Evolutionary conservation across 768 basidiomycete species (phyloP), one percentile per base, ranked within the genome.

Genomic region (Macrocybe gigantea): DNA sequence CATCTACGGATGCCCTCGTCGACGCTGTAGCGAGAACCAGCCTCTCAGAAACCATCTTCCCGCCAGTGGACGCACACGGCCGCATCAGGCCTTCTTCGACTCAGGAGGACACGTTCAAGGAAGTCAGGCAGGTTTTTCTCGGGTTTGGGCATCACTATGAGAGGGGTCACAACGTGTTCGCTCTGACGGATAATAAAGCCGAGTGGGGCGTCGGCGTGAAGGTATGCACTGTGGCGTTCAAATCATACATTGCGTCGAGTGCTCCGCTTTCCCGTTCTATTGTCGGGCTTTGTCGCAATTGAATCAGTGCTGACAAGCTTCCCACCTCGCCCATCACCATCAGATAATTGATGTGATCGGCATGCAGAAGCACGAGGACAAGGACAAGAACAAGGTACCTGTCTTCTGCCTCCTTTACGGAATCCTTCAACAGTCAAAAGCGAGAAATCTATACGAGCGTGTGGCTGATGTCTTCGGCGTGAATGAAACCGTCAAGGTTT

Each of bases 71-170:
- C 36, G 33, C 13, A 50, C 44, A 33, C 32, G 29, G n/a, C 51
- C 46, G 22, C 22, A 22, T 22, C 22, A 22, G 4, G 44, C 51
- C 45, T 9, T 53, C 54, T 15, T 48, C 57, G 3, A 49, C 50
- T 2, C 53, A 60, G 45, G 55, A 64, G 37, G 60, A 66, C 32
- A 65, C 63, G 0, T 65, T 66, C 46, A 51, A 45, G 49, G 63
- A 65, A 46, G 49, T 66, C 37, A 56, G 64, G 35, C 53, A 62
- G 34, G 55, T 52, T 14, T 38, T 64, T 11, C 49, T 63, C 38
- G 51, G 47, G 1, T 47, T 66, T 22, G 62, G 56, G 9, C 40
- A 35, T 6, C 41, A 51, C n/a, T 58, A 39, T 14, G 52, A 60
- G 13, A 37, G 51, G 30, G 59, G 55, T 1, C 41, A 42, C 5